These are phyloP conservation scores for Phytophthora sansomeana DNA, from an alignment of 352 stramenopile genomes.

Conservation along the genomic window DNA sequence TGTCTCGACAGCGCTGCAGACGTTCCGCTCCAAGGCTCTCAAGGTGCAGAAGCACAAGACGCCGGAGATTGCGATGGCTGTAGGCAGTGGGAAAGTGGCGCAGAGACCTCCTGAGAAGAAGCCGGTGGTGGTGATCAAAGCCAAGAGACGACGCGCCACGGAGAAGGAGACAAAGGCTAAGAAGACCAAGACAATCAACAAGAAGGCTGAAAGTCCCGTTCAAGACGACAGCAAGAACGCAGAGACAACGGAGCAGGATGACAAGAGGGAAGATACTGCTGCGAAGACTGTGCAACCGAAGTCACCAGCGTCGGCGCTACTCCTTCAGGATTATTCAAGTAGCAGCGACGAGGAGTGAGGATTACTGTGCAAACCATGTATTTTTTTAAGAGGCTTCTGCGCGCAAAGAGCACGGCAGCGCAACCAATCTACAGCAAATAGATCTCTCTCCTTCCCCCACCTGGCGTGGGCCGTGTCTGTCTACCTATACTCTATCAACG, in stretches of 20 bases:
- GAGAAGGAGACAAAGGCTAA: constrained; percentile 30
- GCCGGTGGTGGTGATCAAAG: constrained; percentile 51
- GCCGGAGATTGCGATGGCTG: constrained; percentile 18
- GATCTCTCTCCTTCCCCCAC: constrained; percentile 7
- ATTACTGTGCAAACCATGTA: constrained; percentile 32
- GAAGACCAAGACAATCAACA: constrained; percentile 32
- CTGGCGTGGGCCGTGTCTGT: constrained; percentile 5
- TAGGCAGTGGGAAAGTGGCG: constrained; percentile 22
- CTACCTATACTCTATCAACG: constrained; percentile 36
- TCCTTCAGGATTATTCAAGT: constrained; percentile 69
- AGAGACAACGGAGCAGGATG: background rate
- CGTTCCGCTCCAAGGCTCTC: constrained; percentile 67
- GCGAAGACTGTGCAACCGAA: constrained; percentile 2
- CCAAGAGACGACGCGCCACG: constrained; percentile 55
- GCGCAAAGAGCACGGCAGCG: constrained; percentile 15
- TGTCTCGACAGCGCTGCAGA: constrained; percentile 54
- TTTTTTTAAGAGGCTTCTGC: constrained; percentile 19
- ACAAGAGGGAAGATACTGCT: background rate
- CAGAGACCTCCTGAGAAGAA: constrained; percentile 17
- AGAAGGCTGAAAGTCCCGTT: constrained; percentile 8
- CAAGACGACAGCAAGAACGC: background rate
- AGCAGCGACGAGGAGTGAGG: constrained; percentile 45
- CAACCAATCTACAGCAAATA: constrained; percentile 44
- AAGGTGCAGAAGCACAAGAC: constrained; percentile 64
- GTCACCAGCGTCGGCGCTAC: constrained; percentile 7